A percentile compares a stretch with the other conserved stretches of the same genome.
These are phyloP conservation scores for Coniochaeta hoffmannii DNA, from an alignment of 2,329 filamentous ascomycete genomes.

Conservation along the genomic window DNA sequence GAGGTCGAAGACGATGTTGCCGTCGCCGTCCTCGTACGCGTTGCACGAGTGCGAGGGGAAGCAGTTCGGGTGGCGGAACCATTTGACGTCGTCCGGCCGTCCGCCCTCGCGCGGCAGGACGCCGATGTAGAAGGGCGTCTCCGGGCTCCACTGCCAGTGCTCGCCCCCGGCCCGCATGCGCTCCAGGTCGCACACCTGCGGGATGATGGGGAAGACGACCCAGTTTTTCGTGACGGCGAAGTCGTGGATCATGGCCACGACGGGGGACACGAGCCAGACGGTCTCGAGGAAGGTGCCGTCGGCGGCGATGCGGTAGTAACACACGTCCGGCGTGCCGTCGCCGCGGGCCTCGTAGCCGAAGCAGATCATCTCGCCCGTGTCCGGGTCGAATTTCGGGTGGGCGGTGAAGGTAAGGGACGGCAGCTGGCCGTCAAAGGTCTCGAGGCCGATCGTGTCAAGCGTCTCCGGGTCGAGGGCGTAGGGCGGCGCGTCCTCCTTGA, in stretches of 20 bases:
- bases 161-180: constrained; percentile 28
- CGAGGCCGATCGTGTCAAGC: constrained; percentile 30
- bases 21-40: constrained; percentile 25
- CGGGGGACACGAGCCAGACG: constrained; percentile 21
- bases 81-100: constrained; percentile 26
- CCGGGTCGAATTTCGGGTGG: constrained; percentile 33
- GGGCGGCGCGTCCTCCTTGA: constrained; percentile 39
- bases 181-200: constrained; percentile 25
- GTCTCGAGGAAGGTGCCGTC: constrained; percentile 22
- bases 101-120: constrained; percentile 14
- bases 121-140: constrained; percentile 16
- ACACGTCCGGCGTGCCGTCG: constrained; percentile 28
- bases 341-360: constrained; percentile 34
- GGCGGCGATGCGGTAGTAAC: constrained; percentile 22
- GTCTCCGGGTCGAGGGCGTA: constrained; percentile 31
- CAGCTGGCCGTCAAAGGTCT: constrained; percentile 34
- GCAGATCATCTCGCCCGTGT: constrained; percentile 29
- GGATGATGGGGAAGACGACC: constrained; percentile 28
- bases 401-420: constrained; percentile 29
- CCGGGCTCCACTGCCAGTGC: constrained; percentile 29
- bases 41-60: constrained; percentile 29
- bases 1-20: constrained; percentile 25
- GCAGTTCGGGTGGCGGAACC: constrained; percentile 26
- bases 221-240: constrained; percentile 32
- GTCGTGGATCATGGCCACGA: constrained; percentile 33